Conservation (phyloP, 2,329 filamentous ascomycete genomes). For the Clonostachys rhizophaga region DNA sequence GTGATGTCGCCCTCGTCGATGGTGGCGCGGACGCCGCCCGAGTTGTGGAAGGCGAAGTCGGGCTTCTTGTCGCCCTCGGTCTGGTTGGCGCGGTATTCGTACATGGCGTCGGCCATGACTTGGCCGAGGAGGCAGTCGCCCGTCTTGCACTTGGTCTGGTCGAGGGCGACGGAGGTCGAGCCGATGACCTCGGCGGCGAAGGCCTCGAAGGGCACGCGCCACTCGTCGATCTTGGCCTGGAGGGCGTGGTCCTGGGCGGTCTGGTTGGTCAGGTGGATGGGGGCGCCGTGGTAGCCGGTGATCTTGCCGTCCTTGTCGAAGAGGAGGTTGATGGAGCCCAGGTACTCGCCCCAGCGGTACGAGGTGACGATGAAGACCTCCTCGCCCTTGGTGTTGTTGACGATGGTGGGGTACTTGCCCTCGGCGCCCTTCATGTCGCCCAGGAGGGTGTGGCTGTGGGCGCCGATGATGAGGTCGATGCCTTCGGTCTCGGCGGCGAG, state of each 20-base stretch:
- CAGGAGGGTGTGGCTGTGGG: constrained; percentile 56
- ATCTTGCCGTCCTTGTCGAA: constrained; percentile 59
- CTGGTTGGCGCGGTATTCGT: constrained; percentile 50
- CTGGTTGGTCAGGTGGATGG: constrained; percentile 59
- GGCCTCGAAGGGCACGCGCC: constrained; percentile 56
- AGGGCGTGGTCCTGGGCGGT: constrained; percentile 52
- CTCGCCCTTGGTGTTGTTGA: constrained; percentile 54
- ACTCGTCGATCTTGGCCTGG: constrained; percentile 52
- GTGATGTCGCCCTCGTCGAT: constrained; percentile 59
- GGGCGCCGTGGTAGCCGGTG: constrained; percentile 57
- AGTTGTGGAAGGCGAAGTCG: constrained; percentile 58
- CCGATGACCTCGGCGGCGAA: constrained; percentile 56
- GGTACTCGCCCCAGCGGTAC: constrained; percentile 64
- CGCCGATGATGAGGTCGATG: constrained; percentile 64
- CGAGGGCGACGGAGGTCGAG: constrained; percentile 46
- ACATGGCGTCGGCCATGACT: constrained; percentile 54
- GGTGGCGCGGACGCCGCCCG: constrained; percentile 58
- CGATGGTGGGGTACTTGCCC: constrained; percentile 61
- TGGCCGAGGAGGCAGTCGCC: constrained; percentile 55
- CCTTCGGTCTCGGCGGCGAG: constrained; percentile 56
- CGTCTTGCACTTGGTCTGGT: constrained; percentile 52
- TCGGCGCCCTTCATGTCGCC: constrained; percentile 53
- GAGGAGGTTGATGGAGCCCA: constrained; percentile 63
- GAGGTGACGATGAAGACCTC: constrained; percentile 66
- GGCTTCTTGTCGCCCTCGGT: constrained; percentile 30